Evolutionary conservation across 345 rosid genomes (phyloP).

Genomic region (Citrus sp.): DNA sequence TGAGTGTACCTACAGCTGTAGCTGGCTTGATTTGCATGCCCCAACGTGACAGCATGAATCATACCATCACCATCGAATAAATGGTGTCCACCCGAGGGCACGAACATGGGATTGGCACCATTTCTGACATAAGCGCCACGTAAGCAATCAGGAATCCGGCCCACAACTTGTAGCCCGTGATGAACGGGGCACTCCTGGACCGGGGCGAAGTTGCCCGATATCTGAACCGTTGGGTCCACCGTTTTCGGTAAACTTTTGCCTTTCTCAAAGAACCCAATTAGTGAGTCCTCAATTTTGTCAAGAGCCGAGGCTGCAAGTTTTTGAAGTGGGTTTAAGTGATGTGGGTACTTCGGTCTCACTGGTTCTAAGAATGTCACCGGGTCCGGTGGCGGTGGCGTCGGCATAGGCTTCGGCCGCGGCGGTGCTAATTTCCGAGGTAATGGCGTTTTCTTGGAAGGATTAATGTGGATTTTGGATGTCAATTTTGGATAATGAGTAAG

Average conservation of each 20-base stretch:
- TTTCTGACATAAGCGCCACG: conserved; percentile 64
- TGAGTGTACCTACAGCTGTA: conserved; percentile 63
- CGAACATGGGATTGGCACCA: conserved; percentile 67
- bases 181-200: conserved; percentile 66
- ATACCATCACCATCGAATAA: conserved; percentile 86
- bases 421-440: neutral
- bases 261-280: conserved; percentile 30
- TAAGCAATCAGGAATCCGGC: conserved; percentile 51
- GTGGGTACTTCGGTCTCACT: neutral
- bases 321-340: conserved; percentile 34
- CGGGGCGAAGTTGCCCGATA: conserved; percentile 70
- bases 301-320: conserved; percentile 32
- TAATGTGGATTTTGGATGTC: conserved; percentile 23
- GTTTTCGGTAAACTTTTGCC: conserved; percentile 26
- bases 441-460: conserved; percentile 16
- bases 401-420: too few relatives aligned
- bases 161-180: conserved; percentile 44
- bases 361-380: neutral
- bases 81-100: conserved; percentile 65
- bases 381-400: neutral
- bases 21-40: conserved; percentile 36
- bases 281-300: conserved; percentile 35
- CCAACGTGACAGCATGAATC: conserved; percentile 69
- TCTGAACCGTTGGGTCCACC: conserved; percentile 45
- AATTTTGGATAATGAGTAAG: neutral